Evolutionary conservation across 495 filamentous ascomycete genomes (phyloP).

Genomic region (Neurospora sp.): DNA sequence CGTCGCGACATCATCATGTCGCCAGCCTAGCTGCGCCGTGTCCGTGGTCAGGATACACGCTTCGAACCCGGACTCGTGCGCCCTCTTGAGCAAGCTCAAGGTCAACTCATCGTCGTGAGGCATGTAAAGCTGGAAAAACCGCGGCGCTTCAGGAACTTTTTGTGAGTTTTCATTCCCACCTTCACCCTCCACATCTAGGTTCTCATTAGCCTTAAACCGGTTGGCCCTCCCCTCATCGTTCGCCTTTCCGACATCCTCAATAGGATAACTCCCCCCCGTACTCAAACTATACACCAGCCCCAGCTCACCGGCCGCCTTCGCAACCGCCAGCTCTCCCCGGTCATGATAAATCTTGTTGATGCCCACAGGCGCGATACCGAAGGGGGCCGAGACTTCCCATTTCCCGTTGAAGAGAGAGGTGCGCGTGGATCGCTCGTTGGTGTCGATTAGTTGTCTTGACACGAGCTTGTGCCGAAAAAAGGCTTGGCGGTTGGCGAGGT

Average conservation of each 20-base stretch:
- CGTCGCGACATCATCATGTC: slow-evolving; percentile 55
- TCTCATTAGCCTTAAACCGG: not conserved
- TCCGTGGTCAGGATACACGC: slow-evolving; percentile 56
- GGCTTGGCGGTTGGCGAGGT: slow-evolving; percentile 56
- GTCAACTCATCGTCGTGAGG: slow-evolving; percentile 50
- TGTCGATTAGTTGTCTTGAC: not conserved
- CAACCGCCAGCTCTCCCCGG: not conserved
- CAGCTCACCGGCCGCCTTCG: not conserved
- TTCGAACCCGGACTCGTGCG: slow-evolving; percentile 45
- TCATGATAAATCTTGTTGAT: not conserved
- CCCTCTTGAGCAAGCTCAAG: slow-evolving; percentile 48
- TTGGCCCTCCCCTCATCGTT: not conserved
- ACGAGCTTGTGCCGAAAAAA: slow-evolving; percentile 51
- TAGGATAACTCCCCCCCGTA: not conserved
- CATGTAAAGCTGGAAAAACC: slow-evolving; percentile 65
- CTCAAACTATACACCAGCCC: not conserved
- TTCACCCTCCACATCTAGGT: not conserved
- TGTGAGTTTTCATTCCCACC: not conserved
- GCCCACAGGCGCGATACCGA: not conserved
- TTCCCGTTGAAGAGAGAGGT: not conserved
- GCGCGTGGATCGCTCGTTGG: not conserved
- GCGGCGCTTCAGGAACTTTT: slow-evolving; percentile 1
- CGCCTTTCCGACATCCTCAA: not conserved
- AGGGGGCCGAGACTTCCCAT: not conserved
- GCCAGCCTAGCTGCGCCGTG: slow-evolving; percentile 49